Percentiles rank a stretch among this genome's conserved stretches.
These are phyloP conservation scores for Paecilomyces sp. DNA, from an alignment of 2,329 filamentous ascomycete genomes.

Conservation along the genomic window DNA sequence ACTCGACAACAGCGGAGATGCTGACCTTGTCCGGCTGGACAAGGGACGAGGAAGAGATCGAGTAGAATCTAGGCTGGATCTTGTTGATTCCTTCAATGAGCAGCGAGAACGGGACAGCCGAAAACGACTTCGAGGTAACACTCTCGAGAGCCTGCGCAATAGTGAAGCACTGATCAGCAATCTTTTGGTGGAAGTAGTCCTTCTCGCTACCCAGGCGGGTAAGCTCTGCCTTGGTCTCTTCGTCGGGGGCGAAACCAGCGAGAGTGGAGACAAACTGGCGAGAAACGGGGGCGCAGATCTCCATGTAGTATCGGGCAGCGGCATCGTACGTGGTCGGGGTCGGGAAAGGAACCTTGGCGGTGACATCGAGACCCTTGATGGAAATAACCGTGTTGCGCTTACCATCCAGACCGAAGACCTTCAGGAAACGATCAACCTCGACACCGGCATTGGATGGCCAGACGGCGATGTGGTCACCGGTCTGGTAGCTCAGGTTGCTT, in stretches of 20 bases:
- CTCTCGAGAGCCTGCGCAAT: slow-evolving; percentile 76
- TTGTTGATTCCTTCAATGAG: slow-evolving; percentile 91
- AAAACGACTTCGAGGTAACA: slow-evolving; percentile 70
- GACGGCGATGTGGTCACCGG: slow-evolving; percentile 91
- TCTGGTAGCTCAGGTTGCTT: slow-evolving; percentile 88
- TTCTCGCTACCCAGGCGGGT: slow-evolving; percentile 84
- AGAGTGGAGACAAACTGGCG: slow-evolving; percentile 88
- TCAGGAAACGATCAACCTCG: slow-evolving; percentile 85
- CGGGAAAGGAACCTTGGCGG: slow-evolving; percentile 95
- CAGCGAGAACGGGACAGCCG: slow-evolving; percentile 82
- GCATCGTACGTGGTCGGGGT: slow-evolving; percentile 95
- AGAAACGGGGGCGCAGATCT: slow-evolving; percentile 90
- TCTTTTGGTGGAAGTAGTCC: slow-evolving; percentile 87
- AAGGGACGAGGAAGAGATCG: slow-evolving; percentile 92
- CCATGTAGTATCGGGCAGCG: slow-evolving; percentile 89
- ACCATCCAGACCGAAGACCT: slow-evolving; percentile 64
- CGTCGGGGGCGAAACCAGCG: slow-evolving; percentile 81
- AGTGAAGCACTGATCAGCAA: slow-evolving; percentile 75
- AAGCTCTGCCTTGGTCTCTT: slow-evolving; percentile 80
- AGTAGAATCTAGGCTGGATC: slow-evolving; percentile 97
- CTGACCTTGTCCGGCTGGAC: slow-evolving; percentile 94
- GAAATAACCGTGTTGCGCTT: slow-evolving; percentile 78
- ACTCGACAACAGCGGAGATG: slow-evolving; percentile 91
- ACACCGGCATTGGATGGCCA: slow-evolving; percentile 94
- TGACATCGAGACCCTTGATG: slow-evolving; percentile 87